These are phyloP conservation scores for Vicia villosa DNA, from an alignment of 306 rosid genomes.

Conservation along the genomic window DNA sequence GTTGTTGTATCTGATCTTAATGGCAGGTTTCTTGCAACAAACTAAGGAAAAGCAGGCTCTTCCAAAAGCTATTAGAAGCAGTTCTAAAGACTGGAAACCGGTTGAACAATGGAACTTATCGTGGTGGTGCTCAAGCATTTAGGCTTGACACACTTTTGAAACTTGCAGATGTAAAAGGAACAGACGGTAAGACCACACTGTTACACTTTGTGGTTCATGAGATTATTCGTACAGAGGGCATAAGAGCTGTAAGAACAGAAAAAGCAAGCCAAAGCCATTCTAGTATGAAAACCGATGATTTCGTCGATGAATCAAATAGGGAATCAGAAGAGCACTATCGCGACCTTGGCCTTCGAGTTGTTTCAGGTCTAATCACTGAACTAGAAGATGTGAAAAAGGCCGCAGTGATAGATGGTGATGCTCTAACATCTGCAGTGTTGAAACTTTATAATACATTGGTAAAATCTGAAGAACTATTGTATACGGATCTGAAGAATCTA, in stretches of 20 bases:
- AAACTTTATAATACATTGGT: conserved; percentile 48
- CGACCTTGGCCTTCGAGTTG: conserved; percentile 70
- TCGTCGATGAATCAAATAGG: conserved; percentile 37
- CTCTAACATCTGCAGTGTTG: conserved; percentile 46
- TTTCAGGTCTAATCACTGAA: conserved; percentile 70
- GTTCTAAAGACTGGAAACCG: conserved; percentile 98
- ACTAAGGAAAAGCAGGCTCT: conserved; percentile 78
- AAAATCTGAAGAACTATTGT: conserved; percentile 46
- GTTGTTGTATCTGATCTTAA: conserved; percentile 41
- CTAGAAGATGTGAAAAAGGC: conserved; percentile 71
- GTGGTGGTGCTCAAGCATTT: conserved; percentile 97
- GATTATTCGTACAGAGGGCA: conserved; percentile 86
- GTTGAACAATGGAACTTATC: conserved; percentile 93
- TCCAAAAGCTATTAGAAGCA: conserved; percentile 89
- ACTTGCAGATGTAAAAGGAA: conserved; percentile 94
- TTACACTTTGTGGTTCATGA: conserved; percentile 93
- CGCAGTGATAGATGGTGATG: conserved; percentile 70
- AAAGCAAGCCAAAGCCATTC: conserved; percentile 53
- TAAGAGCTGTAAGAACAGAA: conserved; percentile 53
- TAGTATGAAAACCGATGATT: conserved; percentile 45
- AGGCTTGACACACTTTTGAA: conserved; percentile 90
- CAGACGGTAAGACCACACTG: conserved; percentile 82
- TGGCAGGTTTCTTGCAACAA: conserved; percentile 77
- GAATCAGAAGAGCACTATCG: conserved; percentile 58
- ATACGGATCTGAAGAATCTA: conserved; percentile 53